Conservation (phyloP, 495 filamentous ascomycete species). For the Aspergillus sclerotiicarbonarius region DNA sequence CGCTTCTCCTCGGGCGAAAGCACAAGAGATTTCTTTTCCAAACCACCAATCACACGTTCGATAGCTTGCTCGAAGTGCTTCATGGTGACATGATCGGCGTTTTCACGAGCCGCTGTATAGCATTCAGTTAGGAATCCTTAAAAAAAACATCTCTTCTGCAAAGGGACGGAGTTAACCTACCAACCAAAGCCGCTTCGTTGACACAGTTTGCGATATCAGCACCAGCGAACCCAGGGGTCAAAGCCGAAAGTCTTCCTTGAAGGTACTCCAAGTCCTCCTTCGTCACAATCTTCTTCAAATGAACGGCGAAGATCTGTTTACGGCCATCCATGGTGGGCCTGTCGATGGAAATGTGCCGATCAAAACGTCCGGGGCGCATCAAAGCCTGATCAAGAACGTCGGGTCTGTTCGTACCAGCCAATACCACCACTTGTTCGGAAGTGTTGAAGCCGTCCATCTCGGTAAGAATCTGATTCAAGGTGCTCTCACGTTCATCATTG, state of each 20-base stretch:
- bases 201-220: constrained; percentile 98
- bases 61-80: constrained; percentile 95
- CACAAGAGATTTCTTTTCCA: constrained; percentile 95
- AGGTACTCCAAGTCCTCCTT: constrained; percentile 83
- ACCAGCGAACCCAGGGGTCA: constrained; percentile 95
- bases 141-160: neutral
- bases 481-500: constrained; percentile 95
- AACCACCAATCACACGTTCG: constrained; percentile 91
- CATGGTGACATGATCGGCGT: constrained; percentile 75
- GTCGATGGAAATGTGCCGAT: constrained; percentile 92
- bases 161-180: constrained; percentile 52
- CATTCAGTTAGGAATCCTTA: constrained; percentile 27
- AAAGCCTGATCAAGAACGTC: constrained; percentile 93
- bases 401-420: constrained; percentile 93
- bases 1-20: constrained; percentile 90
- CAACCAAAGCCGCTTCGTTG: constrained; percentile 95
- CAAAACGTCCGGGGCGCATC: constrained; percentile 95
- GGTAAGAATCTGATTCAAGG: constrained; percentile 95
- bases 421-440: constrained; percentile 93
- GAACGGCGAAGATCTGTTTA: constrained; percentile 92
- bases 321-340: constrained; percentile 93
- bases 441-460: constrained; percentile 99
- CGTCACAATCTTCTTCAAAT: constrained; percentile 89
- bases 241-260: constrained; percentile 78
- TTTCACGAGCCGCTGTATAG: constrained; percentile 72